These are phyloP conservation scores for Podaxis sp. DNA, from an alignment of 768 basidiomycete genomes.

Conservation along the genomic window DNA sequence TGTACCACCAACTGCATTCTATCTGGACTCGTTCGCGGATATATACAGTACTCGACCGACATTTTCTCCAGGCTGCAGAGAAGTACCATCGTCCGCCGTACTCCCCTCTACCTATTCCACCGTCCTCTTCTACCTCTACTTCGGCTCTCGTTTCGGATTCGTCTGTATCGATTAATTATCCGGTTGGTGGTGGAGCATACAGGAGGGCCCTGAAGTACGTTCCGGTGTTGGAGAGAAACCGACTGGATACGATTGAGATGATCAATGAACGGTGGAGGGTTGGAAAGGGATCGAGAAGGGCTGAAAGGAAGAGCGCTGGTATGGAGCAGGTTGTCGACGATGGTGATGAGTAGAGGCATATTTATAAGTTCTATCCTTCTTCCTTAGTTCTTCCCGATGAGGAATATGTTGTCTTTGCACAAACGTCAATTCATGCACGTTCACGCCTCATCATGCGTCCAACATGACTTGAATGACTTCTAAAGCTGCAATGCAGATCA, in stretches of 20 bases:
- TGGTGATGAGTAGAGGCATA: constrained; percentile 9
- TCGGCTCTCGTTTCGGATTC: constrained; percentile 22
- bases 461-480: too few relatives aligned
- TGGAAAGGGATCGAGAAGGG: constrained; percentile 57
- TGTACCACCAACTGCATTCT: constrained; percentile 54
- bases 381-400: neutral
- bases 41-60: constrained; percentile 58
- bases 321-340: constrained; percentile 25
- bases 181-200: constrained; percentile 71
- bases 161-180: constrained; percentile 36
- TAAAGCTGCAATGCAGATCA: too few relatives aligned
- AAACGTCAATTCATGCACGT: neutral
- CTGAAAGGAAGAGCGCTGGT: constrained; percentile 27
- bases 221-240: constrained; percentile 63
- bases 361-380: neutral
- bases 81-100: constrained; percentile 46
- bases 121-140: constrained; percentile 24
- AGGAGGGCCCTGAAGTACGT: constrained; percentile 63
- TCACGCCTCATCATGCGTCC: neutral
- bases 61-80: constrained; percentile 62
- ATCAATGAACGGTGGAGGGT: constrained; percentile 78
- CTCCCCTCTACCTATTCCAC: constrained; percentile 34
- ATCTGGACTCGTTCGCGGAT: constrained; percentile 63
- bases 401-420: neutral
- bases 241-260: constrained; percentile 69